Conservation (phyloP, 140 eudicot species). For the Anethum foeniculum region DNA sequence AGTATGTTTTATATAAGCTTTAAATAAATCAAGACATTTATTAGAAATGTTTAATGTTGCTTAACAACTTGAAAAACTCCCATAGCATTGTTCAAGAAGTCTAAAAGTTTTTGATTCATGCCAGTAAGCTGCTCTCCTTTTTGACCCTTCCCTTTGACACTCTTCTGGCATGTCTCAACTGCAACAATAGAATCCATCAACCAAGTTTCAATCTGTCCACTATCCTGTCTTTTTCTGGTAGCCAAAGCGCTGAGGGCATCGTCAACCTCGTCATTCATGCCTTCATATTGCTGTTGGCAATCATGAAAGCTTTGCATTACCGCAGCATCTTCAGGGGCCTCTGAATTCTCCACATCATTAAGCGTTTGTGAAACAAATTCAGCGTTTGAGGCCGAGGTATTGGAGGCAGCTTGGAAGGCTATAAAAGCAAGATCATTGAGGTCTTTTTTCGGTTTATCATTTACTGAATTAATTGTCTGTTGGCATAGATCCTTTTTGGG, state of each 20-base stretch:
- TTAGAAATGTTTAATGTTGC: not conserved
- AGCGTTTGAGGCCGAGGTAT: conserved; percentile 23
- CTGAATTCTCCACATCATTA: conserved; percentile 12
- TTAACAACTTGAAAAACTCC: conserved; percentile 23
- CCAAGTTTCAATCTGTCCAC: conserved; percentile 24
- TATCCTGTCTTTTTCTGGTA: not conserved
- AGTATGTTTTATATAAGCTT: not conserved
- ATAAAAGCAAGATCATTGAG: conserved; percentile 38
- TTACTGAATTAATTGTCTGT: conserved; percentile 25
- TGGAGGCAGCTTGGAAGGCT: conserved; percentile 30
- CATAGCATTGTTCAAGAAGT: conserved; percentile 34
- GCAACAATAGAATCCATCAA: conserved; percentile 36
- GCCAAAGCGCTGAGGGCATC: conserved; percentile 34
- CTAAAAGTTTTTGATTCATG: conserved; percentile 24
- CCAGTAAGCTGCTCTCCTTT: conserved; percentile 21
- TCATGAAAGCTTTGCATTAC: conserved; percentile 34
- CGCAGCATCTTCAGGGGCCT: conserved; percentile 13
- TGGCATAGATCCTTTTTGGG: conserved; percentile 28
- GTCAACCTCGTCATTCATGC: conserved; percentile 32
- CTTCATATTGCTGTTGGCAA: conserved; percentile 33
- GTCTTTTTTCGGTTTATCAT: conserved; percentile 19
- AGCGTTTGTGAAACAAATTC: conserved; percentile 19
- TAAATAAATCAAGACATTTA: not conserved
- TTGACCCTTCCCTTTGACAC: conserved; percentile 12
- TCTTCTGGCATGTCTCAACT: conserved; percentile 37